A percentile compares a stretch with the other conserved stretches of the same genome.
phyloP scores from a whole-genome alignment of 2,329 filamentous ascomycete genomes.

The Sclerotinia sclerotiorum region DNA sequence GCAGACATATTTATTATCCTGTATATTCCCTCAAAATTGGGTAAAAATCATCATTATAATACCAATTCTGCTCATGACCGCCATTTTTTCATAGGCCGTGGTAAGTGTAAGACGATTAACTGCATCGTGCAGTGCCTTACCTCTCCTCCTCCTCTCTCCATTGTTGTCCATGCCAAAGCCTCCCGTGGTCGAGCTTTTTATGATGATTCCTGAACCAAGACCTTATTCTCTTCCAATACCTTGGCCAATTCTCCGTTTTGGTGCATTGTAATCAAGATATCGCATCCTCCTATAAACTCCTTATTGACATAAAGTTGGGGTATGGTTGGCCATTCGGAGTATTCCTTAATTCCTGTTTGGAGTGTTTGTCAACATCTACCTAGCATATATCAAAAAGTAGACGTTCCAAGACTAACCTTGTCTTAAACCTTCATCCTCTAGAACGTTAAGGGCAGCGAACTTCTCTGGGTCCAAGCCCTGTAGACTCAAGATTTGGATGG shows the following conservation, averaged over 20 bases:
- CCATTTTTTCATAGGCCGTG: background rate
- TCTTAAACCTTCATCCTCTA: conserved; percentile 86
- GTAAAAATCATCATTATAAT: conserved; percentile 4
- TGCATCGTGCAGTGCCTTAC: background rate
- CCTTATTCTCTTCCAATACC: conserved; percentile 85
- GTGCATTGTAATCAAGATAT: conserved; percentile 96
- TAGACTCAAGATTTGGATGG: conserved; percentile 89
- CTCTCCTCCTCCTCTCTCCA: background rate
- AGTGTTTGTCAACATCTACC: background rate
- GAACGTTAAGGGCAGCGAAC: conserved; percentile 97
- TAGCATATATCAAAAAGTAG: background rate
- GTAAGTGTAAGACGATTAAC: background rate
- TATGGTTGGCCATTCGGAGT: conserved; percentile 98
- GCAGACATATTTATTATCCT: conserved; percentile 4
- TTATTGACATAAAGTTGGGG: conserved; percentile 94
- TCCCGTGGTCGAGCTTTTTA: background rate
- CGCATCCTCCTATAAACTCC: conserved; percentile 96
- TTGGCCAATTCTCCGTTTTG: conserved; percentile 91
- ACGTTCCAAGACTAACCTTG: conserved; percentile 55
- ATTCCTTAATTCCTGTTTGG: conserved; percentile 87
- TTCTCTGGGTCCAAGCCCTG: conserved; percentile 94
- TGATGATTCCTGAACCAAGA: conserved; percentile 54
- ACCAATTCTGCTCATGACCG: background rate
- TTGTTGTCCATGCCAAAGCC: conserved; percentile 3
- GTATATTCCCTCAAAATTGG: background rate